Base-by-base conservation (phyloP, 768 basidiomycete species). In the Tephrocybe sp. region DNA sequence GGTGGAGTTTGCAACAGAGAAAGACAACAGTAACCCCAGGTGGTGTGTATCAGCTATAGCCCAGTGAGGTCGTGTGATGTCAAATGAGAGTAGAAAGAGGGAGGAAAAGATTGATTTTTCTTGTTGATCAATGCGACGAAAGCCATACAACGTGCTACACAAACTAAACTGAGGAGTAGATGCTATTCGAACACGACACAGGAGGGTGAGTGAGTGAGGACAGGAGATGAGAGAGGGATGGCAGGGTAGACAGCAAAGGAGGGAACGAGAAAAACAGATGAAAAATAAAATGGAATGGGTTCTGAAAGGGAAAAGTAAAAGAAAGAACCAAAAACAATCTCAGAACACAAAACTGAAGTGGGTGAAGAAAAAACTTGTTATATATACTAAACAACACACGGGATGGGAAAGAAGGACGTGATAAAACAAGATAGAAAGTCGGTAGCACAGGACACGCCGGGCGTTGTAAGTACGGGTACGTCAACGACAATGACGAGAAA, bases 101-200 rank as follows among this genome's bases (percentile, higher is more conserved):
- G 26, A 47, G 26, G 3, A 26, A 26, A 26, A 26, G 26, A 26
- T 26, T 26, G 26, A 34, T 23, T 48, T n/a, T 55, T 55, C 46
- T 56, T 56, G 42, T 51, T 51, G 14, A 49, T 56, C 48, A 56
- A 56, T 51, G 54, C 49, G 41, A 52, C 54, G 51, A 57, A 51
- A 54, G 52, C 49, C 58, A 57, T 64, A 62, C 61, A 62, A 64
- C 63, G 56, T 60, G 59, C 60, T 62, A 64, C 62, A 66, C 62
- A 66, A 60, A 60, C 59, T 62, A 65, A 54, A 59, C 56, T 59
- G 55, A 56, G 58, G 51, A 44, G 58, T 58, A 57, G 58, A 64
- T 60, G 57, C 57, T 59, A 59, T 58, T 59, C 49, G 58, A 52
- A 59, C 41, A 61, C 49, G 58, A 62, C 60, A 62, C 57, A 59